Evolutionary conservation across 345 rosid species (phyloP).

Genomic region (Hibiscus trionum): DNA sequence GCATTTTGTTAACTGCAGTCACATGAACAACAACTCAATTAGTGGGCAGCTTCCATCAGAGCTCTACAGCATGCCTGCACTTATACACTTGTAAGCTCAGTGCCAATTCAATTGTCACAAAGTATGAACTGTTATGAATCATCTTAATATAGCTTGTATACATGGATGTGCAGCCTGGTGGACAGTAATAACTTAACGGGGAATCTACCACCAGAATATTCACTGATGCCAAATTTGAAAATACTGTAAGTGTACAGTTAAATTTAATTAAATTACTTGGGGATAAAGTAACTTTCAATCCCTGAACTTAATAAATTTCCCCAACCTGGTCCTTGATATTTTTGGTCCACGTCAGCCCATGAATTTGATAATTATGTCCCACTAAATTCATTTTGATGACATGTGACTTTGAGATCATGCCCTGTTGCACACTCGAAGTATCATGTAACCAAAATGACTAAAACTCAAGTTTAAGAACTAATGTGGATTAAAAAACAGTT

Average conservation of each 20-base stretch:
- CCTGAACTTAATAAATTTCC: too few relatives aligned
- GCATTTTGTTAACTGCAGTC: conserved; percentile 19
- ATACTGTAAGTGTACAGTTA: conserved; percentile 21
- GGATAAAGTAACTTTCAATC: too few relatives aligned
- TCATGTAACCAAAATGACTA: too few relatives aligned
- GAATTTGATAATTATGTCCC: too few relatives aligned
- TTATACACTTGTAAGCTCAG: conserved; percentile 36
- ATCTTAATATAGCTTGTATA: background rate
- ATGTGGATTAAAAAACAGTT: too few relatives aligned
- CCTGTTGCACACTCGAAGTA: too few relatives aligned
- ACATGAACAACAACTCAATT: conserved; percentile 48
- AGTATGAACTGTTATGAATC: background rate
- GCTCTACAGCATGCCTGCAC: conserved; percentile 25
- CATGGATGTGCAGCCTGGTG: conserved; percentile 29
- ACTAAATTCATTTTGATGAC: too few relatives aligned
- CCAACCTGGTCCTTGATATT: too few relatives aligned
- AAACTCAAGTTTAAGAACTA: too few relatives aligned
- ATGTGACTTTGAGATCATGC: too few relatives aligned
- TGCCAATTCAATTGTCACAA: background rate
- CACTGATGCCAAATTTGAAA: conserved; percentile 31
- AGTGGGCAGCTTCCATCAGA: conserved; percentile 43
- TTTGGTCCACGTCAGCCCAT: too few relatives aligned
- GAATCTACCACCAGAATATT: conserved; percentile 31
- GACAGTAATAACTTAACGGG: conserved; percentile 46
- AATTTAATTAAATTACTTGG: background rate